Conservation (phyloP, 1,139 yeast genomes). For the Scheffersomyces illinoinensis region DNA sequence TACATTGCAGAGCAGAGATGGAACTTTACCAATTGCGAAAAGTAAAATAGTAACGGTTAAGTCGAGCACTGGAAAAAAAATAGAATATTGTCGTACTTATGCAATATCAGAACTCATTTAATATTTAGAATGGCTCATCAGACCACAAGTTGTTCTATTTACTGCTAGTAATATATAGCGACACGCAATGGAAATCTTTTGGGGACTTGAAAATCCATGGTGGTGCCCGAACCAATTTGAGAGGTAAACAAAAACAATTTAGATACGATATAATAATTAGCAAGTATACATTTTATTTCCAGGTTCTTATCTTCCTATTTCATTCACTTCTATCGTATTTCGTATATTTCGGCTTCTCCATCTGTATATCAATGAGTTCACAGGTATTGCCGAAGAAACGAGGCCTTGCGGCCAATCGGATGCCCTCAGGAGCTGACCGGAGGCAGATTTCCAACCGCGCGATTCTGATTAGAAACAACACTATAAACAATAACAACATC, state of each 20-base stretch:
- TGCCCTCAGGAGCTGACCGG: conserved; percentile 6
- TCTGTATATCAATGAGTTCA: conserved; percentile 6
- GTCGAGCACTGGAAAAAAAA: not conserved
- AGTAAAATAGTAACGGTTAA: too few species aligned
- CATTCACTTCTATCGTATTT: not conserved
- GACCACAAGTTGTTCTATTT: too few species aligned
- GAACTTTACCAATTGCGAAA: too few species aligned
- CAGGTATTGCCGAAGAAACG: conserved; percentile 16
- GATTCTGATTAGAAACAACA: conserved; percentile 10
- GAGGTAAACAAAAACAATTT: not conserved
- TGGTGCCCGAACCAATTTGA: not conserved
- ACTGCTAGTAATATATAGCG: too few species aligned
- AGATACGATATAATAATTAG: too few species aligned
- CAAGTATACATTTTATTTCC: not conserved
- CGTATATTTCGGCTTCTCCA: not conserved
- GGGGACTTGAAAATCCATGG: not conserved
- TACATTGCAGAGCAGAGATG: too few species aligned
- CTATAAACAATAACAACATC: conserved; percentile 3
- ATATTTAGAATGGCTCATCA: too few species aligned
- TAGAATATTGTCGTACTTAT: too few species aligned
- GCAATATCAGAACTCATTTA: too few species aligned
- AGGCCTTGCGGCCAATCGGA: conserved; percentile 3
- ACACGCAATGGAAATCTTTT: too few species aligned
- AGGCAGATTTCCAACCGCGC: conserved; percentile 13
- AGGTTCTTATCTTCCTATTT: not conserved